A percentile compares a stretch with the other conserved stretches of the same genome.
These are phyloP conservation scores for Oehlia diaphana DNA, from an alignment of 192 early-diverging fungal species.

Conservation along the genomic window DNA sequence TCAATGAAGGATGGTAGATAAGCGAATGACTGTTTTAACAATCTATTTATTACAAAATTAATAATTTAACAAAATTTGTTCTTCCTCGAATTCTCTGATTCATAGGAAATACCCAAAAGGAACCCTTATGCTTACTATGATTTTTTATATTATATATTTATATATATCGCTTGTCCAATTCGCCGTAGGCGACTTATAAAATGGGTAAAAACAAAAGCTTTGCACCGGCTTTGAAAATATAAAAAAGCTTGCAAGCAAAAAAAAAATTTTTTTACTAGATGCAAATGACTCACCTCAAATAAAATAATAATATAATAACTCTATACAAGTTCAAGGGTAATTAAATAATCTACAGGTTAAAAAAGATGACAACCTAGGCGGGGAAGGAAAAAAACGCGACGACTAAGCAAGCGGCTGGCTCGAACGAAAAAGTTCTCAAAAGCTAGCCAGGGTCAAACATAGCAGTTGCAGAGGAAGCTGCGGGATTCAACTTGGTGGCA, in stretches of 20 bases:
- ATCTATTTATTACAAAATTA: background rate
- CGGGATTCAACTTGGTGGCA: constrained; percentile 24
- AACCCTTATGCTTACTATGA: background rate
- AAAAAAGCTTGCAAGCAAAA: background rate
- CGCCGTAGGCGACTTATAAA: background rate
- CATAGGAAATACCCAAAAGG: background rate
- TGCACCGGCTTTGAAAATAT: background rate
- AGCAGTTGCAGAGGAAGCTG: constrained; percentile 22
- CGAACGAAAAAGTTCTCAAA: constrained; percentile 29
- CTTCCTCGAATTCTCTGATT: background rate
- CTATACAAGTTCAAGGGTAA: background rate
- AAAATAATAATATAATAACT: background rate
- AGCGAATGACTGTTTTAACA: constrained; percentile 14
- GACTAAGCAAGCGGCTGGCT: constrained; percentile 15
- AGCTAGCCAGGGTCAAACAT: constrained; percentile 31
- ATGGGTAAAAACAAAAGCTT: background rate
- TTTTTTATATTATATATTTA: background rate
- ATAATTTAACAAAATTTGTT: constrained; percentile 8
- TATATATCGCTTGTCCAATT: background rate
- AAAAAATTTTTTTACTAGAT: background rate
- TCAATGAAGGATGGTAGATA: constrained; percentile 9
- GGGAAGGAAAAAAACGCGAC: constrained; percentile 3
- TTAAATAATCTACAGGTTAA: background rate
- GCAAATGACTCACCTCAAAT: background rate
- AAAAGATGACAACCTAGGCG: constrained; percentile 6